These are phyloP conservation scores for Colletotrichum higginsianum DNA, from an alignment of 2,329 filamentous ascomycete genomes.

Conservation along the genomic window DNA sequence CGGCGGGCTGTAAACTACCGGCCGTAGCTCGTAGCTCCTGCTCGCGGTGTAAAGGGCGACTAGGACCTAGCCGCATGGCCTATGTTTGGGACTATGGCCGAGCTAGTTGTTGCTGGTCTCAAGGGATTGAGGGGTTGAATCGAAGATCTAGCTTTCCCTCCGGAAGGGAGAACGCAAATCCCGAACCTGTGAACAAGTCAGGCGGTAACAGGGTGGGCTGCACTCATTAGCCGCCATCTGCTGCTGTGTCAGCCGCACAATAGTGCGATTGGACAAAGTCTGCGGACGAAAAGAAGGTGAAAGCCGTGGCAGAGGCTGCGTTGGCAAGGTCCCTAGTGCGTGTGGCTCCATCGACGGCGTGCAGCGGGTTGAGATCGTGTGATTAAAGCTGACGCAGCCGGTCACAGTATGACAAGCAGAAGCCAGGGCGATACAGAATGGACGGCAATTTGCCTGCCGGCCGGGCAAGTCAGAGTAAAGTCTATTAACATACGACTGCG, in stretches of 20 bases:
- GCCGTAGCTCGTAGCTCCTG: constrained; percentile 14
- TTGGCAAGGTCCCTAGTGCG: constrained; percentile 3
- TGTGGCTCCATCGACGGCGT: not conserved
- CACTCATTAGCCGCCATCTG: not conserved
- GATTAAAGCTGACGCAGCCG: not conserved
- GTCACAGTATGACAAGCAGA: not conserved
- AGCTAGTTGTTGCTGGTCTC: not conserved
- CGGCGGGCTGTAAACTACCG: constrained; percentile 11
- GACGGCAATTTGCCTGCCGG: too few species aligned
- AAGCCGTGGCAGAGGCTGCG: too few species aligned
- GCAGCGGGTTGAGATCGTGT: constrained; percentile 15
- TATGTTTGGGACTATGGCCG: not conserved
- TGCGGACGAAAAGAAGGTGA: not conserved
- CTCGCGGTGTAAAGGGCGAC: constrained; percentile 6
- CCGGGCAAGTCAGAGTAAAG: constrained; percentile 23
- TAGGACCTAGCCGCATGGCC: constrained; percentile 30
- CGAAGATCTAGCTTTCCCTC: not conserved
- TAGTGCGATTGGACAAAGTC: not conserved
- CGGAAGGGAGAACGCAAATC: not conserved
- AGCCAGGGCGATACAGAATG: constrained; percentile 12
- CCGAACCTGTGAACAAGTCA: too few species aligned
- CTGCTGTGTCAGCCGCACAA: not conserved
- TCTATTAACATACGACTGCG: constrained; percentile 1
- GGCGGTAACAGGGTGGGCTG: not conserved
- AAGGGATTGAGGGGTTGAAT: not conserved